A percentile compares a stretch with the other conserved stretches of the same genome.
Evolutionary conservation across 371 early-diverging fungal genomes (phyloP).

Genomic region (Mucor circinelloides): DNA sequence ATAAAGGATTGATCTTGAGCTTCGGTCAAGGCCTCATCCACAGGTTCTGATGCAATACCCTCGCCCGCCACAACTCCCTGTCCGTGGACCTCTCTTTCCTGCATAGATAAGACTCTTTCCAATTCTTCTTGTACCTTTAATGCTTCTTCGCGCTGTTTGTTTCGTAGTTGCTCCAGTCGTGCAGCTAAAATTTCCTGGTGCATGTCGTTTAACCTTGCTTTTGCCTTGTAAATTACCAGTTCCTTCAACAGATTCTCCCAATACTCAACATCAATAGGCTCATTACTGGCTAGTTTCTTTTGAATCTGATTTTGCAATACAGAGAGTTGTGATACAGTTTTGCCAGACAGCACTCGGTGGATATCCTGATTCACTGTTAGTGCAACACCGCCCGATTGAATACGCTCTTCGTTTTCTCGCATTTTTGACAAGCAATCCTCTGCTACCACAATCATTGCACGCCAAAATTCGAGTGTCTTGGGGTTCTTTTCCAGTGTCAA

Average conservation of each 20-base stretch:
- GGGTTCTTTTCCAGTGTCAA: slow-evolving; percentile 78
- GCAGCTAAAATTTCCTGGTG: slow-evolving; percentile 73
- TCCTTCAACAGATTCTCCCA: slow-evolving; percentile 88
- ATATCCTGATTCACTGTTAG: slow-evolving; percentile 67
- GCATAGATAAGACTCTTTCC: slow-evolving; percentile 59
- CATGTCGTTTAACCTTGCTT: slow-evolving; percentile 73
- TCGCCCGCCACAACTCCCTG: slow-evolving; percentile 50
- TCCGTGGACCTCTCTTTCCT: slow-evolving; percentile 53
- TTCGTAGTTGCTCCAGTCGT: slow-evolving; percentile 72
- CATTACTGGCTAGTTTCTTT: slow-evolving; percentile 65
- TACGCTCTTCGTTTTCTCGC: slow-evolving; percentile 29
- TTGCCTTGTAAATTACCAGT: slow-evolving; percentile 83
- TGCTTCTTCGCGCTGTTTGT: slow-evolving; percentile 66
- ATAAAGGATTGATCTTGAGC: slow-evolving; percentile 40
- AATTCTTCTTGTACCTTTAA: slow-evolving; percentile 70
- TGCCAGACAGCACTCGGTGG: slow-evolving; percentile 68
- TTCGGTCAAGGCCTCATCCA: slow-evolving; percentile 45
- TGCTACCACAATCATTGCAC: slow-evolving; percentile 79
- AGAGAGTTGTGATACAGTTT: slow-evolving; percentile 72
- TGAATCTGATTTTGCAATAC: slow-evolving; percentile 75
- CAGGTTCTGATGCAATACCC: slow-evolving; percentile 47
- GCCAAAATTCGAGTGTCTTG: slow-evolving; percentile 82
- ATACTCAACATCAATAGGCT: slow-evolving; percentile 90
- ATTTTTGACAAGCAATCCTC: slow-evolving; percentile 69
- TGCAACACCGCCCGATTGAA: slow-evolving; percentile 37